Base-by-base conservation (phyloP, 306 rosid species). In the Rosa persica region DNA sequence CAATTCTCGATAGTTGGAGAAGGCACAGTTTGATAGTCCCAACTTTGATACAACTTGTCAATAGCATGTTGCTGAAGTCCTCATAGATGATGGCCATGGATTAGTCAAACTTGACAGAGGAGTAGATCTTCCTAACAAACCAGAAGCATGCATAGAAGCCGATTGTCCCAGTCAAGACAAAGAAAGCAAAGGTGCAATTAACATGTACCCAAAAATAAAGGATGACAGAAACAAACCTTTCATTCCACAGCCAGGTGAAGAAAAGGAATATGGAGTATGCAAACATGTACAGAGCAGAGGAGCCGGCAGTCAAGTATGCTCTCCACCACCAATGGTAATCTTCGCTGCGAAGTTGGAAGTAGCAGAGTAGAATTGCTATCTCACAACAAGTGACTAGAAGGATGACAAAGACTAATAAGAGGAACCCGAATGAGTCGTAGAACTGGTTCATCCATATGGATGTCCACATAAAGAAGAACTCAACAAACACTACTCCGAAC, bases 261-360 rank as follows among this genome's bases (percentile, higher is more conserved):
- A 91, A 89, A 90, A 91, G 91, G 93, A 92, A 92, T 46, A 85
- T 84, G 4, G 98, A 95, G 90, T 95, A 92, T 55, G 91, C 87
- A 85, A 95, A 91, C 46, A 95, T 97, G 88, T 92, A 95, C 23
- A 95, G 83, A 19, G 98, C 98, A 52, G 98, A 95, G 40, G 98
- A 95, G 57, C 96, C 98, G 0, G 97, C 98, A 10, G 98, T 95
- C 74, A 95, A 91, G 84, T 92, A 95, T 4, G 98, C 84, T 82
- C 98, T 91, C 98, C 98, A 95, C 97, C 95, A 91, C 98, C 98
- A 95, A 71, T 89, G 77, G 87, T 95, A 95, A 85, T 95, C 97
- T 85, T 95, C 98, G 73, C 98, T 90, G 90, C 98, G 91, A 79
- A 92, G 77, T 83, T 95, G 98, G 93, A 91, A 92, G 91, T 95